phyloP scores from a whole-genome alignment of 805 yeast genomes.

The Nakazawaea holstii region DNA sequence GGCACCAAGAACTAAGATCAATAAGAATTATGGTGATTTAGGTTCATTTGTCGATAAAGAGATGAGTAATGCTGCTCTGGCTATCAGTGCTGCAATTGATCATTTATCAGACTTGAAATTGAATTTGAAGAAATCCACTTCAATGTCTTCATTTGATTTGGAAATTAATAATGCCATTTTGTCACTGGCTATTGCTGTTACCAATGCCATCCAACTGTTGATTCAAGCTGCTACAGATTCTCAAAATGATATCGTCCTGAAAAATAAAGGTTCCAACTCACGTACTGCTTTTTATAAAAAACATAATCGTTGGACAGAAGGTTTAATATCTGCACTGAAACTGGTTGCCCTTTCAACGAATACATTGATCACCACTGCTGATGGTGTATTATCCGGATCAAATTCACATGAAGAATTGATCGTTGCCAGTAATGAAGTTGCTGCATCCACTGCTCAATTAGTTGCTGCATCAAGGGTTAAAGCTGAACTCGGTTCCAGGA shows the following conservation, averaged over 20 bases:
- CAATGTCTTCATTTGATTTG: conserved; percentile 48
- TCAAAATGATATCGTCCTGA: conserved; percentile 74
- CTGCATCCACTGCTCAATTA: conserved; percentile 87
- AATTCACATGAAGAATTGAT: conserved; percentile 77
- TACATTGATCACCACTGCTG: conserved; percentile 78
- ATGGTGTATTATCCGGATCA: conserved; percentile 63
- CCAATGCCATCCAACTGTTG: conserved; percentile 68
- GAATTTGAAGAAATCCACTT: conserved; percentile 42
- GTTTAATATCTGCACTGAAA: conserved; percentile 83
- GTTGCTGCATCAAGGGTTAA: conserved; percentile 90
- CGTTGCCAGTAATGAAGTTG: conserved; percentile 88
- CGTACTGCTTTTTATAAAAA: conserved; percentile 77
- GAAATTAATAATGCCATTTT: conserved; percentile 74
- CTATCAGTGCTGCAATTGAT: conserved; percentile 61
- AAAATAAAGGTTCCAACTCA: conserved; percentile 60
- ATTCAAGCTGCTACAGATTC: conserved; percentile 75
- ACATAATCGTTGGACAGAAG: conserved; percentile 91
- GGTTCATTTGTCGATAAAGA: conserved; percentile 71
- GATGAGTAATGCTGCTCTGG: conserved; percentile 64
- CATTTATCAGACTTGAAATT: conserved; percentile 47
- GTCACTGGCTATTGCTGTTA: conserved; percentile 73
- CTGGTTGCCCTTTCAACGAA: conserved; percentile 83
- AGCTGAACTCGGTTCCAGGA: conserved; percentile 67
- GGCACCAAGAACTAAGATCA: conserved; percentile 31
- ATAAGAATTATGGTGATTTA: conserved; percentile 42